Evolutionary conservation across 2,329 filamentous ascomycete species (phyloP).

Genomic region (Decorospora gaudefroyi): DNA sequence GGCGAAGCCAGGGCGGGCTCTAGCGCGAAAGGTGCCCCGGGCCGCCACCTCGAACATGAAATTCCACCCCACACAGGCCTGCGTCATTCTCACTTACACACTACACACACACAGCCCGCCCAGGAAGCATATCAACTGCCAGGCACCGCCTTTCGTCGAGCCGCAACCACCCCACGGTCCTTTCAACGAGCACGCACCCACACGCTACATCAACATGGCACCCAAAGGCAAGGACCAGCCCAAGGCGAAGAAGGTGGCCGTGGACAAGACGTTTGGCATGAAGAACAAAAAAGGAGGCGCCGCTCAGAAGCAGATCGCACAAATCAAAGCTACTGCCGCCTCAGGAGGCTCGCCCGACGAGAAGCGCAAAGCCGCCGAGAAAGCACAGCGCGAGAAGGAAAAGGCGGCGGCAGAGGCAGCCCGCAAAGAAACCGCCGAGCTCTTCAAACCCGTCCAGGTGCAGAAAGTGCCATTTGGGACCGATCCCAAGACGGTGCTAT

Average conservation of each 20-base stretch:
- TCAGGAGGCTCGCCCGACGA: constrained; percentile 74
- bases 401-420: constrained; percentile 89
- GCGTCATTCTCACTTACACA: constrained; percentile 47
- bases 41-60: constrained; percentile 27
- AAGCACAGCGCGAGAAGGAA: constrained; percentile 73
- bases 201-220: constrained; percentile 62
- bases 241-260: constrained; percentile 66
- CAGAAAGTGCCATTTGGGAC: constrained; percentile 98
- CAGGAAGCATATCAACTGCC: constrained; percentile 17
- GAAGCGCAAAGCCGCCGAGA: constrained; percentile 75
- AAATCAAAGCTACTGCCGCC: constrained; percentile 70
- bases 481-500: constrained; percentile 95
- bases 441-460: constrained; percentile 91
- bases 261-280: constrained; percentile 99
- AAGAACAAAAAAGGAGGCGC: constrained; percentile 98
- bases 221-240: constrained; percentile 63
- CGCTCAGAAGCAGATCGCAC: constrained; percentile 88
- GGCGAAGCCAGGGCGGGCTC: constrained; percentile 20
- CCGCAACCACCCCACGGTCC: constrained; percentile 13
- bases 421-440: constrained; percentile 74
- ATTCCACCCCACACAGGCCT: constrained; percentile 38
- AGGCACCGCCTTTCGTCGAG: constrained; percentile 23
- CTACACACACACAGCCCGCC: constrained; percentile 31
- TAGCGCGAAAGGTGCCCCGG: constrained; percentile 18
- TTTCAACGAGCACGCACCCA: constrained; percentile 14